Evolutionary conservation across 371 early-diverging fungal genomes (phyloP).

Genomic region (Circinella minor): DNA sequence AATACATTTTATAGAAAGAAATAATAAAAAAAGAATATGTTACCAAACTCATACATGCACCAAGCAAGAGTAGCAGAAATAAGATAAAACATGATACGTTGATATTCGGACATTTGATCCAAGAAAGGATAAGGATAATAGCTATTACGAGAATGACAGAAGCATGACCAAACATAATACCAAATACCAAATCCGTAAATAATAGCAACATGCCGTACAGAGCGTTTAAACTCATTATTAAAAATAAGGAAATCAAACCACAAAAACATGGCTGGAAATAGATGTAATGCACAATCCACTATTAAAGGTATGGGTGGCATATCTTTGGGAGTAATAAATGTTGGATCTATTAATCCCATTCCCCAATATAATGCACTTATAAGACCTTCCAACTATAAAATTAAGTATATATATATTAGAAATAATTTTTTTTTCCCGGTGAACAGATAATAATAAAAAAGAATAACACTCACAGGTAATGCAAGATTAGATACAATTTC

Average conservation of each 20-base stretch:
- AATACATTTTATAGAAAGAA: too few species aligned
- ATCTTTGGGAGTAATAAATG: conserved; percentile 38
- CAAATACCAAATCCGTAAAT: conserved; percentile 36
- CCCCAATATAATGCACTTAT: conserved; percentile 48
- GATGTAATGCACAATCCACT: conserved; percentile 43
- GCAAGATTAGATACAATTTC: conserved; percentile 38
- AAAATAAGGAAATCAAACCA: conserved; percentile 52
- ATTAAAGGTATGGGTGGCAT: conserved; percentile 35
- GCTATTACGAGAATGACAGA: conserved; percentile 40
- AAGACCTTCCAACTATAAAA: conserved; percentile 43
- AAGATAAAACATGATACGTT: conserved; percentile 35
- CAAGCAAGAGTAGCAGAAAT: conserved; percentile 37
- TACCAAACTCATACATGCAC: conserved; percentile 51
- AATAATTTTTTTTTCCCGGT: neutral
- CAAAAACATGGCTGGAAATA: conserved; percentile 46
- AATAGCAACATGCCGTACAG: conserved; percentile 29
- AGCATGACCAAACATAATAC: conserved; percentile 46
- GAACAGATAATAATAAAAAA: neutral
- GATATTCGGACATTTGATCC: conserved; percentile 25
- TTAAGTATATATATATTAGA: neutral
- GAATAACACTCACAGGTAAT: conserved; percentile 33
- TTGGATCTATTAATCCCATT: conserved; percentile 40
- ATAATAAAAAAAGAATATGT: neutral
- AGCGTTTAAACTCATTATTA: conserved; percentile 42
- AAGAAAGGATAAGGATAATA: conserved; percentile 54